Conservation (phyloP, 1,284 basidiomycete species). For the Rhodotorula sp. region DNA sequence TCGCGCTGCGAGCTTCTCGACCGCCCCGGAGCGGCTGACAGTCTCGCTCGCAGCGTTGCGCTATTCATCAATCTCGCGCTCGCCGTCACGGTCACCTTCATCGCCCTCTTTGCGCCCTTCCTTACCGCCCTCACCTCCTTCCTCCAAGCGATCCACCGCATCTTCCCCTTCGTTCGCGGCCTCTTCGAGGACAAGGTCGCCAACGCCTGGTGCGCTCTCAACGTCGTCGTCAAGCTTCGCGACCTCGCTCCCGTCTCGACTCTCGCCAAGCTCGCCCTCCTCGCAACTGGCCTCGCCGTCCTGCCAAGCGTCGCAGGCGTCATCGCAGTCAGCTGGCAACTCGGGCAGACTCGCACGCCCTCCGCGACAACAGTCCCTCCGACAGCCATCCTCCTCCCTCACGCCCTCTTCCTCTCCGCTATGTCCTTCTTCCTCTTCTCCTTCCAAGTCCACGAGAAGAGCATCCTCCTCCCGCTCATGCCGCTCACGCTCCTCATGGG, state of each 20-base stretch:
- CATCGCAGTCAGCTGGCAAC: slow-evolving; percentile 39
- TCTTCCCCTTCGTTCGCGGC: slow-evolving; percentile 86
- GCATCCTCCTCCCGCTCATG: slow-evolving; percentile 79
- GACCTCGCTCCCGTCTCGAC: slow-evolving; percentile 39
- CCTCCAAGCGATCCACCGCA: slow-evolving; percentile 68
- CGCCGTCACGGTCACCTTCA: slow-evolving; percentile 57
- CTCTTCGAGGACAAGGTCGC: slow-evolving; percentile 96
- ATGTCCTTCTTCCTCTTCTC: slow-evolving; percentile 92
- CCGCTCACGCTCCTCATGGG: slow-evolving; percentile 77
- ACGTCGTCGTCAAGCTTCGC: slow-evolving; percentile 81
- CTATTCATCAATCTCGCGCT: slow-evolving; percentile 67
- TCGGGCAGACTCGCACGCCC: background rate
- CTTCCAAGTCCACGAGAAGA: slow-evolving; percentile 94
- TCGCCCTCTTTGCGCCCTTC: slow-evolving; percentile 71
- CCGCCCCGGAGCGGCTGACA: background rate
- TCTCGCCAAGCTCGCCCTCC: slow-evolving; percentile 48
- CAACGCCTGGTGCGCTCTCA: slow-evolving; percentile 90
- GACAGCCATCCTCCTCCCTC: slow-evolving; percentile 44
- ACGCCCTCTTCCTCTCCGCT: slow-evolving; percentile 42
- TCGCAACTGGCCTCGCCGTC: slow-evolving; percentile 48
- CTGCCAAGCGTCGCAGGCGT: slow-evolving; percentile 45
- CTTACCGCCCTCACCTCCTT: slow-evolving; percentile 55
- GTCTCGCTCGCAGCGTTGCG: slow-evolving; percentile 52
- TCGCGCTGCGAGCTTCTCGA: slow-evolving; percentile 1
- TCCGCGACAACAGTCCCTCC: background rate